Percentiles rank a stretch among this genome's conserved stretches.
These are phyloP conservation scores for Blechomonas ayalai DNA, from an alignment of 208 protist species.

Conservation along the genomic window DNA sequence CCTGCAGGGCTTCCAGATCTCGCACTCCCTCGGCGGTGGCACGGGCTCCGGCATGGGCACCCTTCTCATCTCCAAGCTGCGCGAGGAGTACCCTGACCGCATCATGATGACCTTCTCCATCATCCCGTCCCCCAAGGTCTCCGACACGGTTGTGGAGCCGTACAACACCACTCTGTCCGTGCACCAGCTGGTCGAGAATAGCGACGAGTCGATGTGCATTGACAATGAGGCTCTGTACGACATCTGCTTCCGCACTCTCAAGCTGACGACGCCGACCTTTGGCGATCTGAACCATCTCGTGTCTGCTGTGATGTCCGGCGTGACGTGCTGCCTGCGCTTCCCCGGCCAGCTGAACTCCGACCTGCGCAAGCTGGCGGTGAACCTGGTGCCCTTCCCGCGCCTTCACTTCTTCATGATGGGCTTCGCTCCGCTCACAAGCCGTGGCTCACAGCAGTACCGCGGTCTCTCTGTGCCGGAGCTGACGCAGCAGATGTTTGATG, in stretches of 20 bases:
- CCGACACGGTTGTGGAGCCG: conserved; percentile 96
- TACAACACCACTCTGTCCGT: conserved; percentile 98
- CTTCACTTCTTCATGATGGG: conserved; percentile 98
- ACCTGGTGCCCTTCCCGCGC: conserved; percentile 98
- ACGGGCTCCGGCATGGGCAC: conserved; percentile 97
- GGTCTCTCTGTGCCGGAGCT: conserved; percentile 92
- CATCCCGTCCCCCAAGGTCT: conserved; percentile 97
- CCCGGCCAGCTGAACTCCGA: conserved; percentile 96
- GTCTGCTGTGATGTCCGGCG: conserved; percentile 90
- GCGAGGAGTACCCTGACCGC: conserved; percentile 98
- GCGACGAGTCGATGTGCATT: conserved; percentile 96
- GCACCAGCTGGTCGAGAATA: conserved; percentile 97
- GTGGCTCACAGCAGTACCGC: conserved; percentile 81
- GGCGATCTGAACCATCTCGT: conserved; percentile 97
- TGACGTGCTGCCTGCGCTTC: conserved; percentile 97
- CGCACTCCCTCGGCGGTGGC: conserved; percentile 98
- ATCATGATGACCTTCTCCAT: conserved; percentile 99
- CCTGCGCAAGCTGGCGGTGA: conserved; percentile 96
- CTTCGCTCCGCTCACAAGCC: conserved; percentile 93
- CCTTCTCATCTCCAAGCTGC: conserved; percentile 96
- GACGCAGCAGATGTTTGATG: conserved; percentile 97
- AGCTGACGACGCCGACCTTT: conserved; percentile 96
- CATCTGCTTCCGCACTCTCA: conserved; percentile 98
- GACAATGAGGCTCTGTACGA: conserved; percentile 99
- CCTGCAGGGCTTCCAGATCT: conserved; percentile 98